phyloP scores from a whole-genome alignment of 495 filamentous ascomycete species.

The Platismatia glauca region DNA sequence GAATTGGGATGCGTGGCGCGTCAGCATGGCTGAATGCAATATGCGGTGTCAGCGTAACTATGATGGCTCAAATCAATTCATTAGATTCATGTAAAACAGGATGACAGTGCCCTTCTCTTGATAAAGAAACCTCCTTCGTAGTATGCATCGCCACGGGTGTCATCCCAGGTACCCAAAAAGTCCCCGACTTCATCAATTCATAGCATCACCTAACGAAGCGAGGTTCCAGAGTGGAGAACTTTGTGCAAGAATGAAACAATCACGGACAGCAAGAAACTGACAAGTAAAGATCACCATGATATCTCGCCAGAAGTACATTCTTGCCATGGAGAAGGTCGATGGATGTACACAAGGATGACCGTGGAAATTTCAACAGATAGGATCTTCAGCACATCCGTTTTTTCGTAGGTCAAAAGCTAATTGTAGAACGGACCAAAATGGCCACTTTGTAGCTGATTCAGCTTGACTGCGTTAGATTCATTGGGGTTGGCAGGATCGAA shows the following conservation, averaged over 20 bases:
- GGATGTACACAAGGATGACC: not conserved
- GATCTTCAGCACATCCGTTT: not conserved
- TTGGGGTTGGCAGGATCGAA: conserved; percentile 15
- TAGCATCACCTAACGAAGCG: not conserved
- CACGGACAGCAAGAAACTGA: not conserved
- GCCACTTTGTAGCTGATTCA: conserved; percentile 15
- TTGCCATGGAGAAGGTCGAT: not conserved
- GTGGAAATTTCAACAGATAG: not conserved
- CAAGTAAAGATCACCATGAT: not conserved
- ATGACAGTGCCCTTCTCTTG: not conserved
- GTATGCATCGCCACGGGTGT: not conserved
- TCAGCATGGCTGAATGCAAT: conserved; percentile 12
- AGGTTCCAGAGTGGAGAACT: not conserved
- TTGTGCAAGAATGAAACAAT: not conserved
- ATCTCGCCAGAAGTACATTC: not conserved
- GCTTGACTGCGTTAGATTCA: not conserved
- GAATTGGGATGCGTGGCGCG: conserved; percentile 24
- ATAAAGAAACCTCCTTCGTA: not conserved
- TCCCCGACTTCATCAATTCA: not conserved
- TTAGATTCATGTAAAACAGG: conserved; percentile 34
- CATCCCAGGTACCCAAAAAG: not conserved
- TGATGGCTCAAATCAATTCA: conserved; percentile 39
- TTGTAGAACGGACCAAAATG: conserved; percentile 21
- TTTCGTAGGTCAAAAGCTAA: not conserved
- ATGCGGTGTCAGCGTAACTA: not conserved